phyloP scores from a whole-genome alignment of 176 grass and related monocot species.

The Saccharum officinarum region DNA sequence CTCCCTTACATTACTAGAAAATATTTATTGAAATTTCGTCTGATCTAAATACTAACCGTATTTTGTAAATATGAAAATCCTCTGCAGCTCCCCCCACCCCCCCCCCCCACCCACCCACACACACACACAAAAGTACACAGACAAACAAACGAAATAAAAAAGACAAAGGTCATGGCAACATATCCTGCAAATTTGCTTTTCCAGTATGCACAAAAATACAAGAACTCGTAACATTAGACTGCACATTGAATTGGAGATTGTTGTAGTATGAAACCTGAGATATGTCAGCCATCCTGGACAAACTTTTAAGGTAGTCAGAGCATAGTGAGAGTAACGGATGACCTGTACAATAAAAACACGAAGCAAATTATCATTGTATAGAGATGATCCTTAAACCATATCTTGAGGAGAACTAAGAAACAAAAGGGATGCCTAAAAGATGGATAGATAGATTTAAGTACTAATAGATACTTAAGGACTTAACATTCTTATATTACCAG shows the following conservation, averaged over 20 bases:
- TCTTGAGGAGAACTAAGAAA: background rate
- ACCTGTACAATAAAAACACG: slow-evolving; percentile 45
- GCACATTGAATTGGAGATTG: background rate
- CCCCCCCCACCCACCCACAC: no score
- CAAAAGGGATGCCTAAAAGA: background rate
- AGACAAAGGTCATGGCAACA: background rate
- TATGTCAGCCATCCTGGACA: slow-evolving; percentile 72
- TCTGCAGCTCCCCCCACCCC: no score
- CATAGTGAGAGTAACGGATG: slow-evolving; percentile 91
- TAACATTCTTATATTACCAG: background rate
- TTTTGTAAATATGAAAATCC: background rate
- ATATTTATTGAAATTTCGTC: background rate
- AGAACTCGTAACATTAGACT: background rate
- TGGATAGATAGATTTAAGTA: background rate
- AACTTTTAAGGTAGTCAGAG: slow-evolving; percentile 58
- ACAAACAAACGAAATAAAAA: background rate
- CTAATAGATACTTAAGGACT: background rate
- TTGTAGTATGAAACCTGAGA: slow-evolving; percentile 59
- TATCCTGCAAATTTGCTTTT: background rate
- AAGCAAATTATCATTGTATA: background rate
- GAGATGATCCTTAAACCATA: background rate
- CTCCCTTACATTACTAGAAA: background rate
- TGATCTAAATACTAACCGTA: background rate
- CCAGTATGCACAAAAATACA: background rate
- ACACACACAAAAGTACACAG: no score